A percentile compares a stretch with the other conserved stretches of the same genome.
Conservation (phyloP, 805 yeast genomes). For the Diddensiella caesifluorescens region DNA sequence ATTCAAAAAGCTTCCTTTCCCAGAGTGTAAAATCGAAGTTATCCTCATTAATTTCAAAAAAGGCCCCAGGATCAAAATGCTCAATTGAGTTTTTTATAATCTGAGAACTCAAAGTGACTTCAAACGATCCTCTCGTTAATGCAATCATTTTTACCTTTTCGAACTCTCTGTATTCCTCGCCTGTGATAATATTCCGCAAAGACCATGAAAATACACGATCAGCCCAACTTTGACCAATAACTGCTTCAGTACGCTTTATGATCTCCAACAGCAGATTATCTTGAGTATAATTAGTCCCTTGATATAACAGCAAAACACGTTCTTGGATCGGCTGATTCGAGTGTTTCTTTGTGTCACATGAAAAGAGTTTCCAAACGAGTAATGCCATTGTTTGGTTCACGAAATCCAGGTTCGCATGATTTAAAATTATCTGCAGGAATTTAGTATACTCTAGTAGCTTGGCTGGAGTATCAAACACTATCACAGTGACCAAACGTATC, state of each 20-base stretch:
- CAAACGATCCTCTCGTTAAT: conserved; percentile 42
- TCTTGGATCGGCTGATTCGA: conserved; percentile 46
- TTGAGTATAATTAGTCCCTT: conserved; percentile 56
- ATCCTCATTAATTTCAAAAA: not conserved
- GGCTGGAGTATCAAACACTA: conserved; percentile 37
- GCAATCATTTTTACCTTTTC: conserved; percentile 48
- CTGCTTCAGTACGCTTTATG: conserved; percentile 52
- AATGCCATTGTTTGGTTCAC: conserved; percentile 40
- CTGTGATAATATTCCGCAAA: conserved; percentile 33
- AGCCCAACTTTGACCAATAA: conserved; percentile 56
- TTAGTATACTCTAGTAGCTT: conserved; percentile 39
- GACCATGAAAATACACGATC: conserved; percentile 62
- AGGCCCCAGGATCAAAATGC: conserved; percentile 26
- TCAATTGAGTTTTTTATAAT: conserved; percentile 41
- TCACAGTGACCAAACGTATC: conserved; percentile 42
- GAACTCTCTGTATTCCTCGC: conserved; percentile 43
- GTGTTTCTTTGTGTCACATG: conserved; percentile 40
- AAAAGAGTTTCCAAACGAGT: conserved; percentile 46
- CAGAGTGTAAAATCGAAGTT: conserved; percentile 2
- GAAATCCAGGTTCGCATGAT: conserved; percentile 36
- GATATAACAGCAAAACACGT: conserved; percentile 47
- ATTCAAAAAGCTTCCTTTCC: conserved; percentile 2
- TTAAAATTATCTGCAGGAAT: conserved; percentile 58
- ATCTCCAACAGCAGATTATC: conserved; percentile 59
- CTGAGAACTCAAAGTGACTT: conserved; percentile 43